Base-by-base conservation (phyloP, 495 filamentous ascomycete species). In the Penicillium fimorum region DNA sequence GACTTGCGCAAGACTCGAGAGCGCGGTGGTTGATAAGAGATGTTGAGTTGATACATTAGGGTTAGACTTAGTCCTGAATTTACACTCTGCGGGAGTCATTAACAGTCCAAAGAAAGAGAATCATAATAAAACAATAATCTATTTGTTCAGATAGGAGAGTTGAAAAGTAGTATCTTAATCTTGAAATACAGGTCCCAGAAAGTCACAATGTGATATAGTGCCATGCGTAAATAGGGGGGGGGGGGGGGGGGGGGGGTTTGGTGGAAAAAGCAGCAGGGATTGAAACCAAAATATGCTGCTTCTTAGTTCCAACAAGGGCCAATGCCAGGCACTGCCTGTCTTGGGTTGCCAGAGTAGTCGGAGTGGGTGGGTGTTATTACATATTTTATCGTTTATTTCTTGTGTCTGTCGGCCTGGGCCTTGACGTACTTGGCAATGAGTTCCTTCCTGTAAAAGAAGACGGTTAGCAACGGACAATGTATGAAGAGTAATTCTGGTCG, bases 371-470 rank as follows among this genome's bases (percentile, higher is more conserved):
- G 48, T 48, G 53, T 52, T 49, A 67, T 66, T 69, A 65, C 59
- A 62, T 27, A 55, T 35, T 53, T 41, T 52, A 52, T 60, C 52
- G 55, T 62, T 76, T 74, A 86, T 75, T 83, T 83, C 75, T 87
- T 88, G 62, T 86, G 81, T 71, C 87, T 86, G 57, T 86, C 87
- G 56, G 85, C 86, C 66, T 88, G 82, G 68, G 87, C 87, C 82
- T 96, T 96, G 71, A 92, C 75, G 76, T 96, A 83, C 77, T 92
- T 91, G 53, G 85, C 84, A 33, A 97, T 76, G 47, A 99, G 79
- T 72, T 97, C 95, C 74, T 89, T 96, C 76, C 85, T 88, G 59
- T 59, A 64, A 8, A 18, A n/a, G 55, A 45, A 64, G 25, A 30
- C 13, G 20, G 27, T 63, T 57, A 66, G 61, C 12, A 64, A 42